Base-by-base conservation (phyloP, 2,329 filamentous ascomycete species). In the Sclerotiophoma versabilis region DNA sequence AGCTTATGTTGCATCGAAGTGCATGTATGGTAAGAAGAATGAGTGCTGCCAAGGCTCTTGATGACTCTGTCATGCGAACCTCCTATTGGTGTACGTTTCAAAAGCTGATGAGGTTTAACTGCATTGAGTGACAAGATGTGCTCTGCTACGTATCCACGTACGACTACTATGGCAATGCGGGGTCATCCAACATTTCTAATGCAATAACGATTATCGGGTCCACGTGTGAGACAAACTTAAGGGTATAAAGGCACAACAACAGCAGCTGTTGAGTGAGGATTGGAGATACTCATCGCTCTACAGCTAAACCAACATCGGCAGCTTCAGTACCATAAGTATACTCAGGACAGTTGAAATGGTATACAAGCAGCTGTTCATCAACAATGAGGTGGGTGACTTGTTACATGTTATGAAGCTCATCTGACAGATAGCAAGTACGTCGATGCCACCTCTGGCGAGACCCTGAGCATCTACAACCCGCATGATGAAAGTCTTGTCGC, bases 351-450 rank as follows among this genome's bases (percentile, higher is more conserved):
- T 11, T 29, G 19, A 17, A 5, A 67, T 66, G 58, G 57, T 60
- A 4, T 45, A 62, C 26, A 57, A 62, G 26, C 49, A 54, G 22
- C 56, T 67, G 10, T 69, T 70, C 43, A 70, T 70, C 54, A 67
- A 70, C 34, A 70, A 70, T 17, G 65, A 71, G 53, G 68, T 65
- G 22, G 10, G 29, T 49, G 8, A 8, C 22, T 34, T n/a, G 7
- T n/a, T 38, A 9, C 2, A 30, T 8, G 15, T 30, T 11, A 7
- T 4, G 22, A 20, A 4, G 41, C 14, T 19, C 30, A 32, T 22
- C 25, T 29, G 32, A 50, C 27, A 14, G 8, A 11, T 11, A 12
- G 8, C 14, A 33, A 66, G 66, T 71, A 65, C 32, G 47, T 69
- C 27, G 59, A 59, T 11, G 66, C 64, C 19, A 60, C 63, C 2